phyloP scores from a whole-genome alignment of 768 basidiomycete species.

The Serendipita sp. region DNA sequence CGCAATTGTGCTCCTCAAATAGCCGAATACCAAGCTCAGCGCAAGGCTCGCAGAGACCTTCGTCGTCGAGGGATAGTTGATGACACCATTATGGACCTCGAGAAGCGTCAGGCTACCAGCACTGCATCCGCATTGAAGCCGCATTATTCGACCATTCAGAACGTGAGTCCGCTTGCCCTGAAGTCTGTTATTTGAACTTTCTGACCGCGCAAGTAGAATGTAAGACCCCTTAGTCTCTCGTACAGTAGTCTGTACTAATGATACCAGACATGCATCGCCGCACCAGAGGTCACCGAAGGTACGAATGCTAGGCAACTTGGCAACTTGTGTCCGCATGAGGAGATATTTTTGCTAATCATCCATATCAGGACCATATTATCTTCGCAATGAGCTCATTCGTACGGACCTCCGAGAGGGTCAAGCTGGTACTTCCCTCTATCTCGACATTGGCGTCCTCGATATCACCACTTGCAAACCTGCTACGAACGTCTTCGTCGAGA shows the following conservation, averaged over 20 bases:
- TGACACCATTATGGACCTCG: neutral
- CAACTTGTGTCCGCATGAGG: neutral
- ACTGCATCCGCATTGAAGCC: neutral
- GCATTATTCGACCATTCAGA: neutral
- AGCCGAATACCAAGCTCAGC: constrained; percentile 2
- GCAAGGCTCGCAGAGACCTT: neutral
- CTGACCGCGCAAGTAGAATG: neutral
- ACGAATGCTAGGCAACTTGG: neutral
- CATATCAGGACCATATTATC: constrained; percentile 16
- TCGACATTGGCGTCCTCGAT: constrained; percentile 26
- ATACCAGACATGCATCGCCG: neutral
- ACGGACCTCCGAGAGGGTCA: constrained; percentile 19
- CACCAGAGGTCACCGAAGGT: constrained; percentile 1
- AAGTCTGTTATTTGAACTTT: neutral
- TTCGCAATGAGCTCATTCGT: constrained; percentile 19
- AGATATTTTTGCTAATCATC: neutral
- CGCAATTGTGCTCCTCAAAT: constrained; percentile 1
- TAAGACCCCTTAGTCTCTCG: neutral
- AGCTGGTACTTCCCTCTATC: constrained; percentile 19
- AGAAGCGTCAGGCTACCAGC: neutral
- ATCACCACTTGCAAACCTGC: constrained; percentile 24
- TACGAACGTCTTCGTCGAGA: constrained; percentile 23
- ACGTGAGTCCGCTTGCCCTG: neutral
- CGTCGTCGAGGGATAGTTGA: neutral
- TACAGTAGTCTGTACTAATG: neutral